Base-by-base conservation (phyloP, 495 filamentous ascomycete species). In the Lophiostoma macrostomum region DNA sequence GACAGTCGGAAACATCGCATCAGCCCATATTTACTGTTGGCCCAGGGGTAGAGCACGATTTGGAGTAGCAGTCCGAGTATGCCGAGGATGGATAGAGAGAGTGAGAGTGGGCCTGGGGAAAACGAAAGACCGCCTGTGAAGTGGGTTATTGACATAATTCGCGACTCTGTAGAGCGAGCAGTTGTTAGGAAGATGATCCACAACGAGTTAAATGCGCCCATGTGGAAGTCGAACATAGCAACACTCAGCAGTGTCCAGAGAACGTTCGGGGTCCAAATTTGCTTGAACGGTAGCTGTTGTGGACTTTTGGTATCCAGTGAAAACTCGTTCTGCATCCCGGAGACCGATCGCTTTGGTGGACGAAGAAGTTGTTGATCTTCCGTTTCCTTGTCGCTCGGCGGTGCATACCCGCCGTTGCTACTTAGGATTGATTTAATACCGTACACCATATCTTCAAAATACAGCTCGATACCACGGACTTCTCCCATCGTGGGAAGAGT, bases 161-260 rank as follows among this genome's bases (percentile, higher is more conserved):
- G n/a, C n/a, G 19, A 43, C 19, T 25, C 34, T 44, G 11, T 48
- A 11, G 50, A 18, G 4, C 66, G 64, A 8, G 48, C 45, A 13
- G 61, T 64, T 2, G 66, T 60, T 10, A 68, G 61, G 42, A 68
- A 68, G 25, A 66, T 57, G 31, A 66, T 53, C 64, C 60, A 64
- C 19, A 68, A 60, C 34, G 47, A 53, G 38, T 56, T 37, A 46
- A 68, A 68, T 29, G 66, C 66, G 41, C 55, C 65, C 63, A 68
- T 64, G 49, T 68, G 66, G 32, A 66, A 64, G 49, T 64, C 66
- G 44, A 68, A 66, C 34, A 68, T 60, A 23, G 64, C 66, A 22
- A 64, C 56, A 28, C 45, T 51, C 12, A 64, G 31, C 5, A 68
- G 47, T 10, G 61, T 63, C 44, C 50, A 63, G 29, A 66, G 37